Evolutionary conservation across 352 stramenopile genomes (phyloP), one percentile per base, ranked within the genome.

Genomic region (Globisporangium paddicum): DNA sequence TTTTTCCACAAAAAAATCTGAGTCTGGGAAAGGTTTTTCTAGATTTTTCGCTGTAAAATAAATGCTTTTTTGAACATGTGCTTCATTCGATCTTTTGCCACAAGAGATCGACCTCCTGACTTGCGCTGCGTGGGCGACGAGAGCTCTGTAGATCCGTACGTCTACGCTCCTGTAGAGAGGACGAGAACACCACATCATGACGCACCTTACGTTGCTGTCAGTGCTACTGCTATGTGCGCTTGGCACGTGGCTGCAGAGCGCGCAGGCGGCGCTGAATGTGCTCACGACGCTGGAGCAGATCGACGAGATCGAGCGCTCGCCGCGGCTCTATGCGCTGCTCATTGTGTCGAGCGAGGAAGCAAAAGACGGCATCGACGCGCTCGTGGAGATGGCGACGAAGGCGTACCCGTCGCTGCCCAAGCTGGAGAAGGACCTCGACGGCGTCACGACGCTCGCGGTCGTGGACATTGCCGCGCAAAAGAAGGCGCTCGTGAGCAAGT

Each of bases 401-500:
- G 72, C 70, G 57, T 82, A 80, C 53, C 70, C 75, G 45, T n/a
- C 60, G 46, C 60, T 85, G 18, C 28, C 34, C 14, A 60, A 66
- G n/a, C 41, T 85, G 5, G 75, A 80, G 62, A 68, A 73, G 37
- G 63, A 82, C 21, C 63, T 85, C 18, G 68, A 71, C 1, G 75
- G 75, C 0, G 35, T 85, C 53, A 72, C 68, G 30, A 74, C 65
- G 9, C 76, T 85, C 40, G 69, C 63, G n/a, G 59, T 85, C 23
- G 65, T 76, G 25, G 75, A 85, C 56, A 62, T 78, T 7, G 58
- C 69, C 21, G 35, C 63, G 3, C 46, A 71, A 19, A 64, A 58
- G 42, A 75, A 79, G 32, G 62, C 57, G 18, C 63, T 85, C 25
- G 57, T 55, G 16, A 82, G 73, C 55, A 86, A 87, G 44, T 90